Conservation (phyloP, 306 rosid genomes). For the Dalbergia cultrata region DNA sequence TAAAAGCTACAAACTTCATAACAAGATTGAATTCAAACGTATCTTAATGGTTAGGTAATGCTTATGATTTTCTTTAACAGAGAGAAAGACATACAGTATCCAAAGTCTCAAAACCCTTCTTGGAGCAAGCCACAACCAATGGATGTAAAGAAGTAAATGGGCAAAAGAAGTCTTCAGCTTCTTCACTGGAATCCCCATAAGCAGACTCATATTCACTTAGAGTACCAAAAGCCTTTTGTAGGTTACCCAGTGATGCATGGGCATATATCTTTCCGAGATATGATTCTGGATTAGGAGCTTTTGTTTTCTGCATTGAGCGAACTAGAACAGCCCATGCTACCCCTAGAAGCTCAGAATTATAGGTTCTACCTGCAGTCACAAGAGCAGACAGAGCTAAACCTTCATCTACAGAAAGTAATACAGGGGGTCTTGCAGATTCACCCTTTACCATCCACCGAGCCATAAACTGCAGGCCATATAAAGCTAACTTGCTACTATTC, state of each 20-base stretch:
- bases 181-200: constrained; percentile 66
- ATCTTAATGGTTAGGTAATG: constrained; percentile 21
- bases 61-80: constrained; percentile 38
- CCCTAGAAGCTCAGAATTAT: constrained; percentile 68
- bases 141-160: constrained; percentile 93
- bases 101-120: constrained; percentile 91
- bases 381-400: constrained; percentile 81
- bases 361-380: constrained; percentile 84
- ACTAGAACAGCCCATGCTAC: constrained; percentile 87
- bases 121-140: constrained; percentile 83
- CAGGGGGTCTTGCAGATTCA: constrained; percentile 75
- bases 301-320: constrained; percentile 80
- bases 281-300: constrained; percentile 91
- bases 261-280: constrained; percentile 81
- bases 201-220: constrained; percentile 76
- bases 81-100: constrained; percentile 72
- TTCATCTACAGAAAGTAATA: constrained; percentile 76
- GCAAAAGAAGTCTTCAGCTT: constrained; percentile 77
- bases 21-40: constrained; percentile 2
- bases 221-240: constrained; percentile 81
- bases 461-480: constrained; percentile 80
- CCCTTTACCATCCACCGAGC: constrained; percentile 88
- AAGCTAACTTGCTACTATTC: constrained; percentile 85
- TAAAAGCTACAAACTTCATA: constrained; percentile 6
- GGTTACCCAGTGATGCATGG: constrained; percentile 79